Evolutionary conservation across 2,329 filamentous ascomycete genomes (phyloP).

Genomic region (Orbilia ellipsospora): DNA sequence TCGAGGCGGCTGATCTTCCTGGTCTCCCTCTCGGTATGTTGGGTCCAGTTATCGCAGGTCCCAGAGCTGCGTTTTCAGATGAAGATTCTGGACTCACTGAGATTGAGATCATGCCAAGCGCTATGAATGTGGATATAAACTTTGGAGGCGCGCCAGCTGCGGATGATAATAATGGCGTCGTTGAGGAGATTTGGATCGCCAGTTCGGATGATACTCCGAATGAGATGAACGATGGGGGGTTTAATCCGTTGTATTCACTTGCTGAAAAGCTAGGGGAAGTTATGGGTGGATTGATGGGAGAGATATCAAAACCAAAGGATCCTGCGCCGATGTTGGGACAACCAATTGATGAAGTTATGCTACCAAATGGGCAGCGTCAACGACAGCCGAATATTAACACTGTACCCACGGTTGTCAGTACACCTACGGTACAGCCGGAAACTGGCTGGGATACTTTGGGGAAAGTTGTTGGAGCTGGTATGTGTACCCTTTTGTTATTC

Average conservation of each 20-base stretch:
- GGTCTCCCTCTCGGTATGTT: constrained; percentile 26
- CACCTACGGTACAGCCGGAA: neutral
- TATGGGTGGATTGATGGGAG: constrained; percentile 42
- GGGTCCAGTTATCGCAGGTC: constrained; percentile 6
- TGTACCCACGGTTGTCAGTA: neutral
- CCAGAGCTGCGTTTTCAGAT: neutral
- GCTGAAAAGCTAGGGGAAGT: constrained; percentile 21
- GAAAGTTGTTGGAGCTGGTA: constrained; percentile 30
- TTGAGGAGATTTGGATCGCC: constrained; percentile 46
- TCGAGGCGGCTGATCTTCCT: constrained; percentile 12
- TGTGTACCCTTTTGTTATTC: constrained; percentile 5
- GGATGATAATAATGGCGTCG: constrained; percentile 10
- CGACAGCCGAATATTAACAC: neutral
- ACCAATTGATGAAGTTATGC: constrained; percentile 42
- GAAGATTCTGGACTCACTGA: constrained; percentile 22
- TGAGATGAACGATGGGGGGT: neutral
- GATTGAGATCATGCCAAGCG: constrained; percentile 20
- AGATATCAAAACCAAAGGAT: neutral
- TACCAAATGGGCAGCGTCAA: constrained; percentile 18
- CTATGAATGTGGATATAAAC: constrained; percentile 10
- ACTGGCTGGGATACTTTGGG: constrained; percentile 19
- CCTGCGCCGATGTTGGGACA: constrained; percentile 8
- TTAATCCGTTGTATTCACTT: constrained; percentile 28
- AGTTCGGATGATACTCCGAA: constrained; percentile 6
- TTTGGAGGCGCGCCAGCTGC: neutral